phyloP scores from a whole-genome alignment of 768 basidiomycete genomes.

The Candolleomyces efflorescens region DNA sequence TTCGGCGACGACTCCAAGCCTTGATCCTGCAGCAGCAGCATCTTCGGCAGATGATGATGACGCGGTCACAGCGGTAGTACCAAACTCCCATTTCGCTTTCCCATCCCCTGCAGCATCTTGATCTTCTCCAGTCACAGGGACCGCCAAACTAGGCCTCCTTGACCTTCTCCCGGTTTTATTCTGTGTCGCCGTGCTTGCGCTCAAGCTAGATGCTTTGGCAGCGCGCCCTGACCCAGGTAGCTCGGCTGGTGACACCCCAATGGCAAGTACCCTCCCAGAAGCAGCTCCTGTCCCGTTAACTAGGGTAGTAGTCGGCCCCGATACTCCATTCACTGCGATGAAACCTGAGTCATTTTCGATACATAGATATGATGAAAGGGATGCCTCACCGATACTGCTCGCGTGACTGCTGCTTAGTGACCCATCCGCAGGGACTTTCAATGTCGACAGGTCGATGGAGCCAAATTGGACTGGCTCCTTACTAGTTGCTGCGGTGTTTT shows the following conservation, averaged over 20 bases:
- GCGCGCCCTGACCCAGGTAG: background rate
- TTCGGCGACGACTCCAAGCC: background rate
- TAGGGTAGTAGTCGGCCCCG: no score
- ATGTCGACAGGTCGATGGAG: background rate
- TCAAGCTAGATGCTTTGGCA: background rate
- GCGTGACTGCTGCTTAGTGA: background rate
- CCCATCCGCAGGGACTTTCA: background rate
- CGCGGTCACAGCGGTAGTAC: slow-evolving; percentile 31
- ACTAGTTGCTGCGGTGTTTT: background rate
- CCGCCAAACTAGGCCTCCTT: background rate
- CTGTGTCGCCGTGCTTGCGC: background rate
- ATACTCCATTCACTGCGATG: no score
- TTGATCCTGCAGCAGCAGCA: background rate
- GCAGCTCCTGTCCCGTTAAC: no score
- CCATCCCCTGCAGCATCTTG: background rate
- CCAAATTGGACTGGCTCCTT: background rate
- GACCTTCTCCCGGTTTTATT: slow-evolving; percentile 21
- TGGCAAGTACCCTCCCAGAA: background rate
- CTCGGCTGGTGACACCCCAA: background rate
- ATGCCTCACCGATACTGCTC: background rate
- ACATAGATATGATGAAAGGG: no score
- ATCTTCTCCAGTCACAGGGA: background rate
- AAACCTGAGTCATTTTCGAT: no score
- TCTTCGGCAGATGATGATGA: background rate
- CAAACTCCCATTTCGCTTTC: slow-evolving; percentile 52